Percentiles rank a stretch among this genome's conserved stretches.
phyloP scores from a whole-genome alignment of 2,329 filamentous ascomycete genomes.

The Claviceps sp. region DNA sequence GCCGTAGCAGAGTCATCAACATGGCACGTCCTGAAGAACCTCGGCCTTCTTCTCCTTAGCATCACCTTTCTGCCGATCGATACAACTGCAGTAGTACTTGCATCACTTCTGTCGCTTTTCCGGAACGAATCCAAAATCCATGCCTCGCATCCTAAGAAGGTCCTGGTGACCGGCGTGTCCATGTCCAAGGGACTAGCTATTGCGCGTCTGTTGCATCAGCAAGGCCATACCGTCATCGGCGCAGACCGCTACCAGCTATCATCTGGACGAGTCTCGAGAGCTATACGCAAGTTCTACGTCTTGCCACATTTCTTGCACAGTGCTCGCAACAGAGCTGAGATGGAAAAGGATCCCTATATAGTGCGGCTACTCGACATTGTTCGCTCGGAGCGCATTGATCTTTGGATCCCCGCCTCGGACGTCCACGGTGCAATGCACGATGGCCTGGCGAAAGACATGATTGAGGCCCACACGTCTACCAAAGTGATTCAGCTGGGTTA shows the following conservation, averaged over 20 bases:
- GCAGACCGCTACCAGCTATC: slow-evolving; percentile 47
- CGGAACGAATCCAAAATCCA: slow-evolving; percentile 4
- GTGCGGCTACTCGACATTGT: slow-evolving; percentile 45
- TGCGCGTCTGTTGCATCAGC: slow-evolving; percentile 49
- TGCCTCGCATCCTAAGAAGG: slow-evolving; percentile 21
- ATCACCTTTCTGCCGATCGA: slow-evolving; percentile 34
- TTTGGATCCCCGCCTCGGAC: slow-evolving; percentile 66
- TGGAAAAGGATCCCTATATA: slow-evolving; percentile 34
- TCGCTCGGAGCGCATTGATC: slow-evolving; percentile 43
- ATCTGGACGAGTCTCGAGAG: slow-evolving; percentile 43
- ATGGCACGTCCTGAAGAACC: slow-evolving; percentile 13
- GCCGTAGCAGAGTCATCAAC: neutral
- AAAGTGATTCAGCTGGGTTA: slow-evolving; percentile 50
- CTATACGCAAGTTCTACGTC: slow-evolving; percentile 40
- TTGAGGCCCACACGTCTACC: slow-evolving; percentile 45
- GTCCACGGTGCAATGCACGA: slow-evolving; percentile 53
- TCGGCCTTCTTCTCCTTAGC: slow-evolving; percentile 14
- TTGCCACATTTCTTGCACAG: slow-evolving; percentile 18
- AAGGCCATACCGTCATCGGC: slow-evolving; percentile 57
- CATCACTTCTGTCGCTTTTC: neutral
- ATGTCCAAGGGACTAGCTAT: slow-evolving; percentile 59
- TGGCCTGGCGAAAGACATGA: slow-evolving; percentile 45
- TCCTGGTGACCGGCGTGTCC: slow-evolving; percentile 59
- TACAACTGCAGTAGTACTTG: slow-evolving; percentile 25
- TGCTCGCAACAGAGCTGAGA: neutral